phyloP scores from a whole-genome alignment of 1,284 basidiomycete genomes.

The Taiwanofungus camphoratus region DNA sequence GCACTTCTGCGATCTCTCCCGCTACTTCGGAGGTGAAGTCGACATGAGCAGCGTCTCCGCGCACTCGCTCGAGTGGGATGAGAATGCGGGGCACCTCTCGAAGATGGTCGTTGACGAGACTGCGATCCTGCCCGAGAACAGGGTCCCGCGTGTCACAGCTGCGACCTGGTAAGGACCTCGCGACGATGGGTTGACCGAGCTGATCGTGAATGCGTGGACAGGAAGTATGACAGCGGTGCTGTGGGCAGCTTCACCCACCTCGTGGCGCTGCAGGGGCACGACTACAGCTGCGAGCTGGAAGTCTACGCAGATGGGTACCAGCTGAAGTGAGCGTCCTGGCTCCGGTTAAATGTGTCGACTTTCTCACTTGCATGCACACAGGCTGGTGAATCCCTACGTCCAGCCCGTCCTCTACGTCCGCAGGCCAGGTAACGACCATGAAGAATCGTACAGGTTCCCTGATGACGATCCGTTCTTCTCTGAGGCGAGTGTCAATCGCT shows the following conservation, averaged over 20 bases:
- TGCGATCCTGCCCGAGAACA: slow-evolving; percentile 71
- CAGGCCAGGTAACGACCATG: slow-evolving; percentile 79
- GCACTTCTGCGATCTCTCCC: slow-evolving; percentile 85
- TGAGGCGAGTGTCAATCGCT: slow-evolving; percentile 36
- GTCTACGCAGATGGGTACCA: slow-evolving; percentile 87
- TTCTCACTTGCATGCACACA: slow-evolving; percentile 25
- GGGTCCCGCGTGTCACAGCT: slow-evolving; percentile 76
- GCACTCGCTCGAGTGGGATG: slow-evolving; percentile 88
- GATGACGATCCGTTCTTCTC: slow-evolving; percentile 94
- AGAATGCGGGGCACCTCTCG: slow-evolving; percentile 81
- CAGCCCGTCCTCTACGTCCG: slow-evolving; percentile 83
- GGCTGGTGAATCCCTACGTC: slow-evolving; percentile 85
- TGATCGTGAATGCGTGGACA: slow-evolving; percentile 18
- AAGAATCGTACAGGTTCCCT: slow-evolving; percentile 69
- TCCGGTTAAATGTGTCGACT: not conserved
- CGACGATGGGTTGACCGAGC: not conserved
- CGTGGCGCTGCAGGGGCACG: slow-evolving; percentile 82
- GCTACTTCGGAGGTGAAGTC: slow-evolving; percentile 98
- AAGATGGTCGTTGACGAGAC: slow-evolving; percentile 80
- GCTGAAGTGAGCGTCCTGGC: slow-evolving; percentile 48
- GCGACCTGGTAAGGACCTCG: slow-evolving; percentile 57
- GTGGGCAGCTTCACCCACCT: slow-evolving; percentile 88
- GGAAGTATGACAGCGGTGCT: slow-evolving; percentile 92
- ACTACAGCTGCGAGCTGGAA: slow-evolving; percentile 92
- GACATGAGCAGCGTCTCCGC: slow-evolving; percentile 81